Evolutionary conservation across 2,329 filamentous ascomycete species (phyloP), one percentile per base, ranked within the genome.

Genomic region (Aciculosporium take): DNA sequence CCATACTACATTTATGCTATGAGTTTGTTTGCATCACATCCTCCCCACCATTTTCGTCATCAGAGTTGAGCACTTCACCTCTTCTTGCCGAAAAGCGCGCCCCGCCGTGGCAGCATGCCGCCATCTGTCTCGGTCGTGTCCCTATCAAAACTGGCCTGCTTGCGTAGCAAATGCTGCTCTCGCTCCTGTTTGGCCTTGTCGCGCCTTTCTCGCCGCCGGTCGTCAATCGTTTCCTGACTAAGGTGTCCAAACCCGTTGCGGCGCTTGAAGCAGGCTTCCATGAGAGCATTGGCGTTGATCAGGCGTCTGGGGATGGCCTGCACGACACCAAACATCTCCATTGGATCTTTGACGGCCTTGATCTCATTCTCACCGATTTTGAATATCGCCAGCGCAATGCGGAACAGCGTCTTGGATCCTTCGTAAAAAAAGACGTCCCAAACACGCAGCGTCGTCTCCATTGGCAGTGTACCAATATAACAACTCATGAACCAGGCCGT

Each of bases 401-500:
- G 84, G 65, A 95, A 96, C 6, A 96, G 74, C 0, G 87, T 94
- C 59, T 91, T 93, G 37, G 83, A 87, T 3, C 89, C 89, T 61
- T 96, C 89, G 60, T 93, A 94, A 59, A 95, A 94, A 56, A 96
- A 88, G 1, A 86, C 77, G 52, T 96, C 89, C 89, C 89, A 96
- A 1, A 95, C 85, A 7, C 89, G 81, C 15, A 95, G 72, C 0
- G 88, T 89, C 15, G 82, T 86, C 63, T 96, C 89, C 46, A 94
- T 87, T 2, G 89, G 89, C 15, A 96, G 66, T 0, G 85, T 94
- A 40, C 88, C 87, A 46, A 95, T 91, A 59, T 91, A 95, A 52
- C 91, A 84, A 37, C 84, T 93, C 89, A 96, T 95, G 60, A 96
- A 93, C 89, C 89, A 96, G 4, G 88, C 84, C 8, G 88, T 94